phyloP scores from a whole-genome alignment of 306 rosid genomes.

The Dalbergia oliveri region DNA sequence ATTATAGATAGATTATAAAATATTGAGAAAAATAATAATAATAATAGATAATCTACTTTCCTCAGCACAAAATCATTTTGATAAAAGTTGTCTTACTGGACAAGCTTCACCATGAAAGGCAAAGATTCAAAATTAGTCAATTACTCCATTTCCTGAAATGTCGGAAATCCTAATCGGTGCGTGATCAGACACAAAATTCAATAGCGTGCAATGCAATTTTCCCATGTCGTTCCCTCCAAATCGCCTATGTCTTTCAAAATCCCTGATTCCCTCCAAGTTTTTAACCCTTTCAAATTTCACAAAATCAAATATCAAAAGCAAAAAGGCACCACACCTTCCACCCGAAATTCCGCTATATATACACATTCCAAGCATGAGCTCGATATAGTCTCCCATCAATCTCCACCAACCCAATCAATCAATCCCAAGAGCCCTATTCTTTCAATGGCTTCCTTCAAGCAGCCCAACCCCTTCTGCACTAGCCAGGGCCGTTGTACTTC shows the following conservation, averaged over 20 bases:
- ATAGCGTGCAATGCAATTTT: not conserved
- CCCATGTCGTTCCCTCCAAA: not conserved
- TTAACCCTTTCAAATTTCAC: constrained; percentile 22
- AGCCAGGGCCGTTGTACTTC: constrained; percentile 34
- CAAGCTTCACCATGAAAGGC: too few relatives aligned
- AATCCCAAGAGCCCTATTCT: not conserved
- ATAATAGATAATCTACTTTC: too few relatives aligned
- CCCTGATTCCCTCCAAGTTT: constrained; percentile 49
- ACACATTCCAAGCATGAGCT: constrained; percentile 21
- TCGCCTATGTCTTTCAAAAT: not conserved
- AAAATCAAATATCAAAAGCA: not conserved
- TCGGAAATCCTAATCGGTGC: not conserved
- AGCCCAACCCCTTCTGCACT: constrained; percentile 31
- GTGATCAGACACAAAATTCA: not conserved
- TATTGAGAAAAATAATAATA: too few relatives aligned
- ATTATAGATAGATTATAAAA: too few relatives aligned
- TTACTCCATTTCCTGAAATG: not conserved
- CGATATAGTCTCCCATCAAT: not conserved
- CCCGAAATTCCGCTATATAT: constrained; percentile 37
- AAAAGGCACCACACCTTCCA: not conserved
- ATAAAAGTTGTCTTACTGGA: too few relatives aligned
- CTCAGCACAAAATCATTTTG: too few relatives aligned
- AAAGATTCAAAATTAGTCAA: not conserved
- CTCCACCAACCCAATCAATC: not conserved
- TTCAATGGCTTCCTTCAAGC: constrained; percentile 59